Conservation (phyloP, 139 green algal genomes). For the Chlamydomonas sphaeroides region DNA sequence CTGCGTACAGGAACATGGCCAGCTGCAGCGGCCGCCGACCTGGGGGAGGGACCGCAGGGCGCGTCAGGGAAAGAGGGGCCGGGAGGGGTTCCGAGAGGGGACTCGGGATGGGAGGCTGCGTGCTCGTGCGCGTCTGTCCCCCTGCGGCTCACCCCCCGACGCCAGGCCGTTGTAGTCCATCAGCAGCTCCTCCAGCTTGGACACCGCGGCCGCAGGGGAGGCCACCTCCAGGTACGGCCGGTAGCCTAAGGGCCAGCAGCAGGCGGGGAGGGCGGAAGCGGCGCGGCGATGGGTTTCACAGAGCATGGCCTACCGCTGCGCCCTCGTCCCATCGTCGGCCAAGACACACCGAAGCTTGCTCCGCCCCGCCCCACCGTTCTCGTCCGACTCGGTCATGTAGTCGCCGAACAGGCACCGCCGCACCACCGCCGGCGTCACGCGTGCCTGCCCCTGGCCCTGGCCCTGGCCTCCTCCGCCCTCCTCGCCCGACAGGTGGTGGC, state of each 20-base stretch:
- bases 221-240: constrained; percentile 65
- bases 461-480: neutral
- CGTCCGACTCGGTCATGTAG: constrained; percentile 59
- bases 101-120: too few relatives aligned
- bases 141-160: neutral
- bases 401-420: constrained; percentile 78
- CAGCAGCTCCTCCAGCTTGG: constrained; percentile 64
- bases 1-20: constrained; percentile 76
- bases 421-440: constrained; percentile 52
- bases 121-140: too few relatives aligned
- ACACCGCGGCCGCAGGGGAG: constrained; percentile 50
- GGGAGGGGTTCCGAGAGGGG: too few relatives aligned
- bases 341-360: too few relatives aligned
- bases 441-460: too few relatives aligned
- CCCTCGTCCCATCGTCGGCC: too few relatives aligned
- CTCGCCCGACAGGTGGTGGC: constrained; percentile 7
- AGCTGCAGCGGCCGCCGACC: constrained; percentile 67
- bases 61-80: too few relatives aligned
- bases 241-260: constrained; percentile 6
- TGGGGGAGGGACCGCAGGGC: too few relatives aligned
- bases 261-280: neutral
- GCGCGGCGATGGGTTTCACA: too few relatives aligned
- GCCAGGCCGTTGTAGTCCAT: constrained; percentile 52
- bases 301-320: too few relatives aligned
- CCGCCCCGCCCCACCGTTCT: constrained; percentile 20